Evolutionary conservation across 257 asterid species (phyloP), one percentile per base, ranked within the genome.

Genomic region (Ilex aquifolium): DNA sequence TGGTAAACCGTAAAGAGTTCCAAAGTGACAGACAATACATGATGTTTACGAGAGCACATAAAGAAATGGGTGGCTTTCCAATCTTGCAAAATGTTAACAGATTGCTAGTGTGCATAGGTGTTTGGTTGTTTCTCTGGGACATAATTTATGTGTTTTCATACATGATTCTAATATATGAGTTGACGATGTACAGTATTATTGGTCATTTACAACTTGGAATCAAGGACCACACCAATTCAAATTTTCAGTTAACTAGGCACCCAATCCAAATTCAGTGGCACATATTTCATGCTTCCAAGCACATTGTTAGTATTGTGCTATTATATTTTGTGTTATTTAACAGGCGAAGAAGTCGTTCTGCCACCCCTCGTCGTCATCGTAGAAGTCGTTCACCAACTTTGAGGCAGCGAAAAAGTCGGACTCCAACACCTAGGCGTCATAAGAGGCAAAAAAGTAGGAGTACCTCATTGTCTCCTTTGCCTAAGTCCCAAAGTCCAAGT

Each of bases 341-440:
- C 77, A 88, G 96, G 81, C 80, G 85, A 63, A 76, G 85, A 73
- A 90, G 88, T 68, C 82, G 76, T 9, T 87, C 92, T 9, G 69
- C 62, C 30, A 68, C 83, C 11, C 87, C 85, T 49, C 81, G 75
- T 40, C 74, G 85, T 60, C n/a, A n/a, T n/a, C 70, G 74, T 50
- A 81, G 78, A 69, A 81, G 87, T 69, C 88, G 88, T 65, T 90
- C 97, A 31, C 84, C 91, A 40, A 70, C 82, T 66, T 57, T 61
- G 69, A 82, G 87, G 78, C 90, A 53, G 27, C 79, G 83, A 69
- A 83, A 80, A 70, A 87, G 96, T 72, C 86, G 82, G 39, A 83
- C 93, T 70, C 86, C 83, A 4, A 52, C 80, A 6, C 82, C 93
- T 44, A 84, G 82, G 81, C 87, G 82, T 65, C 83, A 84, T 32